Evolutionary conservation across 2,329 filamentous ascomycete genomes (phyloP).

Genomic region (Penicillium hordei): DNA sequence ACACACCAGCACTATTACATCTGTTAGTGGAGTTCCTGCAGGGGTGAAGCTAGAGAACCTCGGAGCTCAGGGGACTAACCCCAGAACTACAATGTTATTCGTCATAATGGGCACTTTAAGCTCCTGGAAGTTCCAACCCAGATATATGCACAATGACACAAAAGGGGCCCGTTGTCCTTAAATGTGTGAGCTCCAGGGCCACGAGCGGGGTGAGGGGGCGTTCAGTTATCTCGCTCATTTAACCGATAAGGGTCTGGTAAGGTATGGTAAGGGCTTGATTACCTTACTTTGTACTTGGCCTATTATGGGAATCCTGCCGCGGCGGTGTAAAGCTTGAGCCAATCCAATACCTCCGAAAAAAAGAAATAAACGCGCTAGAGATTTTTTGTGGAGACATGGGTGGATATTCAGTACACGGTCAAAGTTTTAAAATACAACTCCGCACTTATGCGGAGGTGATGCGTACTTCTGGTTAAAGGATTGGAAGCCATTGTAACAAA

Average conservation of each 20-base stretch:
- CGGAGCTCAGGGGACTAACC: conserved; percentile 28
- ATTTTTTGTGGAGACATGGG: conserved; percentile 18
- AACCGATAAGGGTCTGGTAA: conserved; percentile 3
- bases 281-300: background rate
- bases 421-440: conserved; percentile 21
- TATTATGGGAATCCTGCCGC: conserved; percentile 6
- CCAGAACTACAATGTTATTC: conserved; percentile 43
- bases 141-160: background rate
- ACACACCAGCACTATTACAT: conserved; percentile 59
- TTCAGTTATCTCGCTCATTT: conserved; percentile 11
- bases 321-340: conserved; percentile 13
- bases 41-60: background rate
- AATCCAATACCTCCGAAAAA: conserved; percentile 3
- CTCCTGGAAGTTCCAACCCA: background rate
- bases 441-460: conserved; percentile 14
- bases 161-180: background rate
- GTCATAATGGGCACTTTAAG: conserved; percentile 27
- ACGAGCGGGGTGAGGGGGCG: conserved; percentile 17
- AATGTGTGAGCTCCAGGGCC: background rate
- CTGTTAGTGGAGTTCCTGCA: conserved; percentile 7
- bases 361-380: conserved; percentile 14
- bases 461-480: background rate
- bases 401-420: conserved; percentile 2
- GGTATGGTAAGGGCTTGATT: background rate
- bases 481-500: background rate